phyloP scores from a whole-genome alignment of 768 basidiomycete genomes.

The Boletus patriciae region DNA sequence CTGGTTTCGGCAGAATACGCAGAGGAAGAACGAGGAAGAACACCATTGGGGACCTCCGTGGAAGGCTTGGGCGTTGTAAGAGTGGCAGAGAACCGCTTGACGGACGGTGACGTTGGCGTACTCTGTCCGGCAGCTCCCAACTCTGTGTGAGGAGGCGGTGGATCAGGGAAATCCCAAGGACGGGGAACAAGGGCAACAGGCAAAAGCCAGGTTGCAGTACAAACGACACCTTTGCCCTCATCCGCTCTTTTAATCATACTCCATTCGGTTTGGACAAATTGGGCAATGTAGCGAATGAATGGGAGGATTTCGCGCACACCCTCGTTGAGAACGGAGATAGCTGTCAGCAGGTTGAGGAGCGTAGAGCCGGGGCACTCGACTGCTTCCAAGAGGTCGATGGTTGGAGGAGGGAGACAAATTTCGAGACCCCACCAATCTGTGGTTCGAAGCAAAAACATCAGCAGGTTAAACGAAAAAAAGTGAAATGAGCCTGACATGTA shows the following conservation, averaged over 20 bases:
- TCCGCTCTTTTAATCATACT: constrained; percentile 60
- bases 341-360: constrained; percentile 74
- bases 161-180: constrained; percentile 72
- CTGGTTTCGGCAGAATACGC: constrained; percentile 32
- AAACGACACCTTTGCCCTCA: constrained; percentile 75
- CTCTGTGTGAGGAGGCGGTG: constrained; percentile 34
- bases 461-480: neutral
- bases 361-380: constrained; percentile 56
- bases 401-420: constrained; percentile 68
- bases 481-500: constrained; percentile 58
- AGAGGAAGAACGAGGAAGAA: constrained; percentile 27
- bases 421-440: constrained; percentile 93
- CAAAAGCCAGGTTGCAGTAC: constrained; percentile 89
- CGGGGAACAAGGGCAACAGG: constrained; percentile 77
- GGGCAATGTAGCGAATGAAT: constrained; percentile 79
- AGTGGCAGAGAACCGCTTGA: constrained; percentile 24
- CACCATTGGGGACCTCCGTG: constrained; percentile 18
- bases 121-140: constrained; percentile 10
- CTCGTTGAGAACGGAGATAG: constrained; percentile 63
- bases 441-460: constrained; percentile 6
- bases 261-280: constrained; percentile 79
- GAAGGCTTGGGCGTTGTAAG: constrained; percentile 32
- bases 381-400: constrained; percentile 60
- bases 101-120: constrained; percentile 23
- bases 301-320: constrained; percentile 83